Evolutionary conservation across 2,329 filamentous ascomycete species (phyloP).

Genomic region (Aspergillus brasiliensis): DNA sequence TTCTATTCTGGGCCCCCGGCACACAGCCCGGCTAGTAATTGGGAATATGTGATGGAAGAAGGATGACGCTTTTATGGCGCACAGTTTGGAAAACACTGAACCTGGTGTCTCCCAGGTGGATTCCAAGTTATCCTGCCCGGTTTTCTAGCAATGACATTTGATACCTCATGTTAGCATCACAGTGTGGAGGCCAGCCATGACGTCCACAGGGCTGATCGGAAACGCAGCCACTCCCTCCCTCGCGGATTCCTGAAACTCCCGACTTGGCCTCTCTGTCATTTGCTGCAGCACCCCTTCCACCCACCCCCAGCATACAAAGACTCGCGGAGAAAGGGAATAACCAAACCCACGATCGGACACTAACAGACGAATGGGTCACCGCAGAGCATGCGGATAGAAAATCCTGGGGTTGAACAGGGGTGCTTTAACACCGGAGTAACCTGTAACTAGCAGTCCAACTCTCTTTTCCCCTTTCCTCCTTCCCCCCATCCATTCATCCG

Average conservation of each 20-base stretch:
- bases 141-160: background rate
- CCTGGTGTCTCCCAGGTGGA: background rate
- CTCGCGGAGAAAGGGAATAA: background rate
- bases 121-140: constrained; percentile 3
- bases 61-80: background rate
- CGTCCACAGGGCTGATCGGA: constrained; percentile 18
- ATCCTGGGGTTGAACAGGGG: constrained; percentile 6
- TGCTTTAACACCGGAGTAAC: background rate
- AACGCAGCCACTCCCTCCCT: constrained; percentile 20
- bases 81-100: background rate
- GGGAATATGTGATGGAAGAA: background rate
- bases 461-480: background rate
- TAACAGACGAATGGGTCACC: constrained; percentile 2
- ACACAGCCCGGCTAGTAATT: no score
- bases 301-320: background rate
- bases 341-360: constrained; percentile 7
- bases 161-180: background rate
- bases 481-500: background rate
- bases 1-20: no score
- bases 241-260: constrained; percentile 36
- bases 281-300: constrained; percentile 12
- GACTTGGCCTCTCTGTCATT: constrained; percentile 28
- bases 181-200: constrained; percentile 8
- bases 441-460: background rate
- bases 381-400: background rate